Evolutionary conservation across 2,329 filamentous ascomycete species (phyloP), one percentile per base, ranked within the genome.

Genomic region (Fusarium liriodendri): DNA sequence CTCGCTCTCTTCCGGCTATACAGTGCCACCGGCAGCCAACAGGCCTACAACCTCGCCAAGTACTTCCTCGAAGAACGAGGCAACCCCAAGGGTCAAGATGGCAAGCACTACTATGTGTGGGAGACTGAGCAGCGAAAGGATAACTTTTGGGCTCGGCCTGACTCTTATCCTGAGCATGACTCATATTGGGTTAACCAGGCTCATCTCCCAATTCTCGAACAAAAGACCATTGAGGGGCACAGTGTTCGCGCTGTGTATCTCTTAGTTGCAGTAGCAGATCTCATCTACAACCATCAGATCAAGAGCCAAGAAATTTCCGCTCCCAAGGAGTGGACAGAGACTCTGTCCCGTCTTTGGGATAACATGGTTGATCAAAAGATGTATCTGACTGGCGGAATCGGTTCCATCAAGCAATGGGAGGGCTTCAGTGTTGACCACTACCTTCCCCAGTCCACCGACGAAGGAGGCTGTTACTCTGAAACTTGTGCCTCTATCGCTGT

Each of bases 321-420:
- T 8, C 61, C 45, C 1, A 14, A 68, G 22, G 47, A 63, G 3
- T 85, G 84, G 74, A 68, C 80, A 18, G 76, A 78, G 0, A 82
- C 88, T 2, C 74, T 91, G 0, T 77, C 82, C 27, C 81, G 85
- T 9, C 80, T 91, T 5, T 92, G 89, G 90, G 78, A 85, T 35
- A 90, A 91, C 71, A 91, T 91, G 88, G 85, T 89, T 0, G 83
- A 88, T 45, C 85, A 85, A 65, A 92, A 91, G 76, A 89, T 91
- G 87, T 92, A 90, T 66, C 76, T 90, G 18, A 92, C 90, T 0
- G 90, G 90, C 1, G 89, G 89, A 1, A 87, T 92, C 59, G 90
- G 90, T 1, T 86, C 84, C 1, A 72, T 78, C 10, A 73, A 70
- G 25, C 83, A 88, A 13, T 74, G 66, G 69, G 70, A 74, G n/a